Base-by-base conservation (phyloP, 2,329 filamentous ascomycete genomes). In the Penicillium capsulatum region DNA sequence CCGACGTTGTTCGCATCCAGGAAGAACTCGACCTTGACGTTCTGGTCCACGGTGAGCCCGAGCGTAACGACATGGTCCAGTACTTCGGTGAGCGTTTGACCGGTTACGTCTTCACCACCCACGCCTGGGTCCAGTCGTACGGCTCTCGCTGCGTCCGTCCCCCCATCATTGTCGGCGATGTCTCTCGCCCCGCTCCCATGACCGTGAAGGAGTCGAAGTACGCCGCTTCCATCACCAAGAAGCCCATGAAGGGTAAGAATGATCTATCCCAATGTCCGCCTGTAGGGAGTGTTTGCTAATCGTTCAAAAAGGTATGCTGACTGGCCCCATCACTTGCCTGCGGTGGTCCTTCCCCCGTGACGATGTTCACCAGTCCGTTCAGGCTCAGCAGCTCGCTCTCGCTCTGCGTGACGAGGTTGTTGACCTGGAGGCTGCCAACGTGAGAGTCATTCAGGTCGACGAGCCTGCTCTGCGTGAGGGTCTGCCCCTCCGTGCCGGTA, bases 171-270 rank as follows among this genome's bases (percentile, higher is more conserved):
- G 92, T 97, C 60, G 92, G 92, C 73, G 92, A 98, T 70, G 91
- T 98, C 72, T 97, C 91, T 51, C 91, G 92, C 58, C 92, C 92
- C 54, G 84, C 83, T 57, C 86, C 92, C 57, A 98, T 98, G 92
- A 96, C 92, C 46, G 92, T 98, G 74, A 98, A 98, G 85, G 92
- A 98, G 81, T 94, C 87, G 72, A 95, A 97, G 79, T 98, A 95
- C 74, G 92, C 92, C 56, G 91, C 89, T 50, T 90, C 85, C 41
- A 81, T 96, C 70, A 91, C 90, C 69, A 91, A 86, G 77, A 97
- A 96, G 82, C 90, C 92, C 73, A 97, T 98, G 92, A 98, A 98
- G 87, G 92, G 92, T 70, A 98, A 98, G 92, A n/a, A 83, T 98
- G 68, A 98, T 92, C 72, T 92, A 92, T 46, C 92, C 92, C 59